phyloP scores from a whole-genome alignment of 169 alveolate genomes.

The Plasmodium blacklocki region DNA sequence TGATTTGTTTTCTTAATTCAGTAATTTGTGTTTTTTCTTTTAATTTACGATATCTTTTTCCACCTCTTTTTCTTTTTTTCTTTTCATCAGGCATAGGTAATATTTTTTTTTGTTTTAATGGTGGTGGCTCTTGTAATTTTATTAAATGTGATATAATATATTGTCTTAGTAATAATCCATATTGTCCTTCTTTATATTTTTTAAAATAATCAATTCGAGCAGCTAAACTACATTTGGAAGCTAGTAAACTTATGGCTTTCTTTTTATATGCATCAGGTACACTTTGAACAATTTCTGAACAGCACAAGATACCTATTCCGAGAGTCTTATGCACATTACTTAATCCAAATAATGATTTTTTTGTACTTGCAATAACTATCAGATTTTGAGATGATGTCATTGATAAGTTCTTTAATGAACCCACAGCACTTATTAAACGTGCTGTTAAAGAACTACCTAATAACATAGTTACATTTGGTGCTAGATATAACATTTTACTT shows the following conservation, averaged over 20 bases:
- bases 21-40: conserved; percentile 90
- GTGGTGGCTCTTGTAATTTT: conserved; percentile 71
- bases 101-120: conserved; percentile 85
- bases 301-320: conserved; percentile 81
- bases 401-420: conserved; percentile 94
- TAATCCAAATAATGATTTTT: conserved; percentile 78
- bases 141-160: conserved; percentile 48
- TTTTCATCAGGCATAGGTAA: conserved; percentile 91
- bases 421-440: conserved; percentile 96
- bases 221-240: conserved; percentile 88
- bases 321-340: conserved; percentile 42
- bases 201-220: conserved; percentile 89
- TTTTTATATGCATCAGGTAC: conserved; percentile 81
- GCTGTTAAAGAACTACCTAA: conserved; percentile 98
- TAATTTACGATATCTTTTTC: conserved; percentile 87
- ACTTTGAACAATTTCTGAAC: conserved; percentile 87
- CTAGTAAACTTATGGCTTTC: conserved; percentile 88
- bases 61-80: conserved; percentile 88
- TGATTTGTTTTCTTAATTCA: conserved; percentile 87
- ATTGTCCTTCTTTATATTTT: conserved; percentile 82
- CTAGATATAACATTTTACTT: conserved; percentile 94
- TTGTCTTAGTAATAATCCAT: conserved; percentile 80
- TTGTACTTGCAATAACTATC: conserved; percentile 88
- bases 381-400: conserved; percentile 93
- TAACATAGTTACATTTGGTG: conserved; percentile 96